Evolutionary conservation across 1,284 basidiomycete species (phyloP), one percentile per base, ranked within the genome.

Genomic region (Moesziomyces sp.): DNA sequence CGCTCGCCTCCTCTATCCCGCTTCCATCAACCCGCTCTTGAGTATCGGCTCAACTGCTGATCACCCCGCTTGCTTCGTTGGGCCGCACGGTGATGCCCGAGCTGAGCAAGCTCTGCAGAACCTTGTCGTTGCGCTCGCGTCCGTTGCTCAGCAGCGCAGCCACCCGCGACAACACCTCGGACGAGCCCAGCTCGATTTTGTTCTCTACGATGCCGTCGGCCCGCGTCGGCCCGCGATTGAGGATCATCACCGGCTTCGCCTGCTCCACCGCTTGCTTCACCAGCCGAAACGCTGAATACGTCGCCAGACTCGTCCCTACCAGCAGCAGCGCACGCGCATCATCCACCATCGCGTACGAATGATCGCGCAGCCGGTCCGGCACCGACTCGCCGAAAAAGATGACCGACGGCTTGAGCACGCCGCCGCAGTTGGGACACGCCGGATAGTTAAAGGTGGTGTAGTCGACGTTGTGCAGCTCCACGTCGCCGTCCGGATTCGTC

Each of bases 351-450:
- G 60, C 28, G 43, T 65, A 71, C 8, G 75, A 71, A 19, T 66
- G 66, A 14, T 78, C 68, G 16, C 76, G 72, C 16, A 83, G 49
- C 14, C 52, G 46, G 23, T 74, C 60, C 13, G 78, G 79, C 5
- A 84, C 78, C 16, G 73, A 76, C 55, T 84, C 83, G 33, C 83
- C 83, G 47, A 84, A 84, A 48, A 84, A 82, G 40, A 81, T 72
- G 18, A 84, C 82, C 13, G 68, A 67, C 0, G 83, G 83, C 63
- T 84, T 84, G 24, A 84, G 62, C 2, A 83, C 65, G 19, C 83
- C 83, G 23, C 77, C 79, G 60, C 83, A 84, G 50, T 66, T 72
- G 5, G 83, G 82, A 53, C 83, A 84, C 3, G 75, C 21, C 2
- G 81, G 78, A 44, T 80, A 81, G 48, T 68, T 26, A 52, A 84